Base-by-base conservation (phyloP, 768 basidiomycete species). In the Favolaschia claudopus region DNA sequence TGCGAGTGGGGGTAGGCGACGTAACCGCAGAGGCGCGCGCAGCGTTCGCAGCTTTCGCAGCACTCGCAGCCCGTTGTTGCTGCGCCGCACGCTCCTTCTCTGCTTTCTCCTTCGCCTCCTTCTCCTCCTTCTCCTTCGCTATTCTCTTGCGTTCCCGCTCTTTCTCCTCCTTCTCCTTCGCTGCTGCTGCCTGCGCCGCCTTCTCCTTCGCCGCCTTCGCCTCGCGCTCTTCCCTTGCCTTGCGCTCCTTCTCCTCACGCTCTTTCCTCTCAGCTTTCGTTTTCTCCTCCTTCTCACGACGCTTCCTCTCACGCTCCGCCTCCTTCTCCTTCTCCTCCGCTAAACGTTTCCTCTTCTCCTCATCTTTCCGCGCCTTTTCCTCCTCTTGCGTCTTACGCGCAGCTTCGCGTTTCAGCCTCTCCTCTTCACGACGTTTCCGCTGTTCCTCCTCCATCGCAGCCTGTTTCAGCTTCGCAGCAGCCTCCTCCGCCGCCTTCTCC, bases 401-500 rank as follows among this genome's bases (percentile, higher is more conserved):
- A 46, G 86, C 84, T 68, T 98, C 96, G 20, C 91, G 88, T 62
- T 83, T 84, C 3, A 76, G 74, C n/a, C 91, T 86, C 58, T 97
- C 95, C 74, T 99, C 96, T 62, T 97, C 96, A 22, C 86, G 85
- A 65, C 86, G 88, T 78, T 87, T 89, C 60, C 87, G 86, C 63
- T 82, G 82, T 70, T 94, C 94, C 62, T 92, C 92, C 70, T 96
- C 95, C 29, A 84, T 79, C 5, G 88, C 89, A 22, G 80, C 84
- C 56, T 90, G 92, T 69, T 88, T 89, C 7, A 89, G 90, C 72
- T 89, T 91, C 46, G 77, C 52, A 2, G 89, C 89, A 10, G 89
- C 91, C 60, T 95, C 93, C 70, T 94, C 93, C 5, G 90, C 93
- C 10, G 92, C 91, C 70, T 88, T 88, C 74, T 93, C 93, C 5